Evolutionary conservation across 164 flowering plant genomes (phyloP), one percentile per base, ranked within the genome.

Genomic region (Piper longum): DNA sequence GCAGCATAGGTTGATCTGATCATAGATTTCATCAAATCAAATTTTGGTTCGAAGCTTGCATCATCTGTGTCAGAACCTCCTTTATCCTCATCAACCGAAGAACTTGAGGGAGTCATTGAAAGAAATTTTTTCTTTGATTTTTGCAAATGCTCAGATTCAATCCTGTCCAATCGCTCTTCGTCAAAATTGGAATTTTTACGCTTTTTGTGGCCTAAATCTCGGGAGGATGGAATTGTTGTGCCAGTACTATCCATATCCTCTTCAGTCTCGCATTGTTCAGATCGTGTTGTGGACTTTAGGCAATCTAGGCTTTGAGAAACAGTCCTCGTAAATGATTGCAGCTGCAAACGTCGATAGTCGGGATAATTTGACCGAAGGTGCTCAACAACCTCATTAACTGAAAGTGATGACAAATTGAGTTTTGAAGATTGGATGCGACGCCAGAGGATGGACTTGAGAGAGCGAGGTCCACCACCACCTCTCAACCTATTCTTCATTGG

Each of bases 61-160:
- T 89, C 96, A 55, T 81, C 88, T 0, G 95, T 87, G 0, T 88
- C 78, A 14, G 96, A 88, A 5, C 74, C 81, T 14, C 76, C 82
- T 7, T 70, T 73, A 8, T 65, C 69, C 1, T 62, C 65, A 1
- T 66, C 66, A 13, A 73, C 62, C 0, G 73, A 69, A 63, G 69
- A 57, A 1, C 70, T 66, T 2, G 70, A 63, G 16, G 72, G 18
- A 9, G 64, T 6, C 1, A 71, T 57, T 4, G 71, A 58, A 45
- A 26, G 36, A 1, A 57, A 48, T 70, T 54, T 18, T 42, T 45
- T 51, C 40, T 56, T 66, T n/a, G 48, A 73, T 63, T 67, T 61
- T 39, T 56, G 64, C 8, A 79, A 18, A 48, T 81, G 74, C 4
- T 69, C 68, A 1, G 54, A 17, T 58, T 86, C 91, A 3, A 70